Base-by-base conservation (phyloP, 805 yeast species). In the Yarrowia divulgata region DNA sequence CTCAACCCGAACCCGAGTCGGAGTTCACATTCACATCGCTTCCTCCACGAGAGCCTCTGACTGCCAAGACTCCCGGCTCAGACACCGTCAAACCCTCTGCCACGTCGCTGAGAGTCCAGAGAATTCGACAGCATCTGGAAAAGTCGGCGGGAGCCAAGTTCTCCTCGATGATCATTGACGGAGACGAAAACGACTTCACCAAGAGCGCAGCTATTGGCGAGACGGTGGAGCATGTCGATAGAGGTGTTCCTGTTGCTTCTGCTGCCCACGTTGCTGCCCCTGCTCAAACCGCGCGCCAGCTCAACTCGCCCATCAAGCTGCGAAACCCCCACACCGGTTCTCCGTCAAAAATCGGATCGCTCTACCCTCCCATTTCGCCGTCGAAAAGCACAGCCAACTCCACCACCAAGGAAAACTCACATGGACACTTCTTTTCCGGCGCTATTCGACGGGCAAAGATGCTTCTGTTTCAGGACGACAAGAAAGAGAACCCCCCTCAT, bases 271-370 rank as follows among this genome's bases (percentile, higher is more conserved):
- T n/a, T 23, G 45, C 18, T 14, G 19, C 19, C 16, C 45, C 8
- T 37, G 43, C 18, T 13, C 23, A 16, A 10, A 40, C 3, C 14
- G 14, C 40, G 13, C 42, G 63, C 1, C 63, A 57, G 63, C 63
- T 57, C 48, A 57, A 60, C 42, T 60, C 66, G 16, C 66, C 66
- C 29, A 60, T 43, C 66, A 60, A 60, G 52, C 19, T 45, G 66
- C 45, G 66, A 32, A 45, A 60, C 42, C 40, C 42, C 19, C 40
- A 60, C 39, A 34, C 66, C 9, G 52, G 32, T 9, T 60, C 66
- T 13, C 66, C 66, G 8, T 45, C 50, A 1, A 60, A 60, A 13
- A 45, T 18, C 8, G 66, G 66, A 34, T 18, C 66, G 29, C 66
- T 60, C 14, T 60, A 60, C 14, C 66, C 66, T 5, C 46, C 66